Base-by-base conservation (phyloP, 2,329 filamentous ascomycete species). In the Orbilia quercus region DNA sequence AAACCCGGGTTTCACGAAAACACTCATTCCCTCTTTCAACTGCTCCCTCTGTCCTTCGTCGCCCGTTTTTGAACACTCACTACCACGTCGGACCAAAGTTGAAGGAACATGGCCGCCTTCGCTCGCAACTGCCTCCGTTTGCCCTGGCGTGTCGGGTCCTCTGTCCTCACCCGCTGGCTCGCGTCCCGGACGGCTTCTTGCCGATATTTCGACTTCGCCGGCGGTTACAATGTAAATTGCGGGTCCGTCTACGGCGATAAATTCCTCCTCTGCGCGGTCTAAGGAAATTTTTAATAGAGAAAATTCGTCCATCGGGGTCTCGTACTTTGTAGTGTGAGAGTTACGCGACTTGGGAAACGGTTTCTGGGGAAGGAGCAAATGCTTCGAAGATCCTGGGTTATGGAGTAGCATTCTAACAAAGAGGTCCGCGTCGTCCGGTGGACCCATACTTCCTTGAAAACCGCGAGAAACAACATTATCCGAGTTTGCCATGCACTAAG, bases 1-100 rank as follows among this genome's bases (percentile, higher is more conserved):
- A 31, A 34, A 66, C 11, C 62, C 62, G 28, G 62, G 62, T 36
- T 66, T 66, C 14, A 66, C 62, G 12, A 66, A 66, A n/a, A 66
- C 62, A 14, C 50, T 50, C 62, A 50, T 66, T 14, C 62, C 62
- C n/a, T 66, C 62, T 14, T 47, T 66, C 18, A 66, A 31, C 14
- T 58, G 51, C 31, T 66, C 62, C 34, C 40, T 57, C 28, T 66
- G 62, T 3, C 62, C 62, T 18, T 58, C 62, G 18, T 66, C 62
- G 7, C 62, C 62, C 1, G 62, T 66, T 55, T 53, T 66, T 3
- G 62, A 66, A 36, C 62, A 66, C 20, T 66, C 62, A 14, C 62
- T 66, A 12, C 62, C 62, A 12, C 62, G 62, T 57, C 62, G 47
- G 11, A 40, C 28, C 14, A 66, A 18, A 4, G 25, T 53, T 9